These are phyloP conservation scores for Fusarium napiforme DNA, from an alignment of 2,329 filamentous ascomycete species.

Conservation along the genomic window DNA sequence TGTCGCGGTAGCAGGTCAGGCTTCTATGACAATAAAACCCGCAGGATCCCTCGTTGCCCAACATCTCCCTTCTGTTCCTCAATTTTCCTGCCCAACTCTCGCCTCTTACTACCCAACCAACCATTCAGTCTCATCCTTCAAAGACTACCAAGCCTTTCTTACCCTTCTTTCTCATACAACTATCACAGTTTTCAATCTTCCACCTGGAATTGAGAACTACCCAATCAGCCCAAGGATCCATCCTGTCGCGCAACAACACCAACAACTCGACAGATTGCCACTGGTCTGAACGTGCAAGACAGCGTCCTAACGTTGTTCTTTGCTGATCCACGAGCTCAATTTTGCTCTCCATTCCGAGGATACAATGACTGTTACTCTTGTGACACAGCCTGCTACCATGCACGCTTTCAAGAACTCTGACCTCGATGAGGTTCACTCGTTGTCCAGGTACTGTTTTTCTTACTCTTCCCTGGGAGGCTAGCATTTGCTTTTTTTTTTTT, in stretches of 20 bases:
- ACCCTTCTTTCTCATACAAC: constrained; percentile 33
- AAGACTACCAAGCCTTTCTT: constrained; percentile 40
- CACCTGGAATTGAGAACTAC: constrained; percentile 38
- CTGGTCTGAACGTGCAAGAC: constrained; percentile 43
- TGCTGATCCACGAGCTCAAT: constrained; percentile 46
- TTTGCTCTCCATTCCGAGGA: constrained; percentile 51
- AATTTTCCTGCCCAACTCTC: constrained; percentile 50
- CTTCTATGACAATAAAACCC: constrained; percentile 60
- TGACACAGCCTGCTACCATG: constrained; percentile 62
- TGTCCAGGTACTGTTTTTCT: constrained; percentile 71
- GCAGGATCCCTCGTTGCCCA: constrained; percentile 58
- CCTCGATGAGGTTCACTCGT: constrained; percentile 69
- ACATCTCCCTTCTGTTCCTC: constrained; percentile 46
- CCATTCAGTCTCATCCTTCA: constrained; percentile 39
- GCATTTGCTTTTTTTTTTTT: constrained; percentile 48
- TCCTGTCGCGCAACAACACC: constrained; percentile 46
- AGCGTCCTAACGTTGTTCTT: constrained; percentile 45
- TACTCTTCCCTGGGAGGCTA: constrained; percentile 56
- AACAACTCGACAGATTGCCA: constrained; percentile 43
- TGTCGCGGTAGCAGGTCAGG: constrained; percentile 43
- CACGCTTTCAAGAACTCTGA: constrained; percentile 64
- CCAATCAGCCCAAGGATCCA: constrained; percentile 43
- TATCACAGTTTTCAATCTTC: constrained; percentile 35
- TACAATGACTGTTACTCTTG: constrained; percentile 61
- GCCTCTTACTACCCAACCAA: constrained; percentile 54